Base-by-base conservation (phyloP, 1,284 basidiomycete genomes). In the Ceratobasidium sp. region DNA sequence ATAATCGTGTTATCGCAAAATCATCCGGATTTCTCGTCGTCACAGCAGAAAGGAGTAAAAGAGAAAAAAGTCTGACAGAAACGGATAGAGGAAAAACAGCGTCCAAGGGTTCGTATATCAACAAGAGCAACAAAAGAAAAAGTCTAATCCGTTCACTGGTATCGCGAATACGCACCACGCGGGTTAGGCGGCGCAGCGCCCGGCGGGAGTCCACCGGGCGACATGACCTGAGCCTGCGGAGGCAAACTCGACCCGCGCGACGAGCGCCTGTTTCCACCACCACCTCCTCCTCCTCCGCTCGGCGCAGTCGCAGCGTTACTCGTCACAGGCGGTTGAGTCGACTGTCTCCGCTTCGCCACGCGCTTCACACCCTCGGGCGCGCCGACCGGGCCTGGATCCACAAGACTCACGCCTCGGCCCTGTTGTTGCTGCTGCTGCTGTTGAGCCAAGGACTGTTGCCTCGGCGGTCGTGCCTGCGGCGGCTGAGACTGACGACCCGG, bases 161-260 rank as follows among this genome's bases (percentile, higher is more conserved):
- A 65, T 42, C 73, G 61, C 38, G 33, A 23, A 44, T 75, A 75
- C 1, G 26, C 33, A 33, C 23, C 28, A n/a, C 57, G 54, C 1
- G 73, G 61, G 20, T 65, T 65, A 1, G 73, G 73, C 17, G 73
- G 73, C 4, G 73, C 73, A 40, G 73, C 73, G n/a, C 73, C 73
- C 7, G 73, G 73, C 38, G 73, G 73, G 10, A 75, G 48, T 9
- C n/a, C 20, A 33, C 33, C 13, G n/a, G 73, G 12, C 73, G 26
- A n/a, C 46, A 38, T 6, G 59, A 28, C n/a, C 42, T 75, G 73
- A 6, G 61, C 44, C n/a, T 48, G 28, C n/a, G 62, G 73, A 28
- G 73, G 70, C 28, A 44, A 17, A 68, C 50, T 40, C 7, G 48
- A 48, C 9, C 42, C 40, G 23, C 73, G 73, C 52, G 73, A 75